Percentiles rank a stretch among this genome's conserved stretches.
phyloP scores from a whole-genome alignment of 495 filamentous ascomycete species.

The Trichoderma parareesei region DNA sequence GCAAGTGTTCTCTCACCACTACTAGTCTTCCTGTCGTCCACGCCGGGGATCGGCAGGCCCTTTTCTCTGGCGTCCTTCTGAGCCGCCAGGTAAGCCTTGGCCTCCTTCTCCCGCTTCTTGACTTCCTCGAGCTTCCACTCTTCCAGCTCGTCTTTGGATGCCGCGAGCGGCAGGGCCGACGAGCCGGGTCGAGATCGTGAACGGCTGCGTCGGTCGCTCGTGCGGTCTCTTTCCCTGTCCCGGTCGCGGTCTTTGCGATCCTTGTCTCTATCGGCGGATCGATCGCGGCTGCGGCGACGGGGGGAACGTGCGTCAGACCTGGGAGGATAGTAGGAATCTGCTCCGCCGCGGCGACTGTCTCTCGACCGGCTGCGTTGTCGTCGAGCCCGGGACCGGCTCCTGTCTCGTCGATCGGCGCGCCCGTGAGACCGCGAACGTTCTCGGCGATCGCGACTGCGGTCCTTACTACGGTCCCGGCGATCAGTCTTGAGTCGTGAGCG shows the following conservation, averaged over 20 bases:
- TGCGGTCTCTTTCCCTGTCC: conserved; percentile 19
- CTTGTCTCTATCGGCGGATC: conserved; percentile 4
- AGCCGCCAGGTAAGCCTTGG: conserved; percentile 47
- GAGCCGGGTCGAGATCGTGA: conserved; percentile 27
- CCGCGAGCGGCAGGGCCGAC: conserved; percentile 19
- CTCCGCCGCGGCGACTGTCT: not conserved
- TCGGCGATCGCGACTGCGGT: conserved; percentile 17
- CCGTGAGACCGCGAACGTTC: conserved; percentile 22
- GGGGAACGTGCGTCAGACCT: conserved; percentile 21
- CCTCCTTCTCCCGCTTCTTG: conserved; percentile 48
- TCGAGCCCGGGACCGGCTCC: conserved; percentile 18
- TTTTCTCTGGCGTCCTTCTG: conserved; percentile 45
- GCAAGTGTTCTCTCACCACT: conserved; percentile 32
- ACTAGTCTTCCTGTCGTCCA: conserved; percentile 33
- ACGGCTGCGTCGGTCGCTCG: conserved; percentile 26
- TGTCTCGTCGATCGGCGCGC: conserved; percentile 18
- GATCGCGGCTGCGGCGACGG: conserved; percentile 19
- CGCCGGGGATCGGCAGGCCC: conserved; percentile 38
- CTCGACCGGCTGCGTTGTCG: conserved; percentile 28
- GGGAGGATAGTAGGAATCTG: conserved; percentile 12
- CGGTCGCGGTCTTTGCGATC: conserved; percentile 15
- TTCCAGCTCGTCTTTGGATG: conserved; percentile 28
- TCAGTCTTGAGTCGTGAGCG: conserved; percentile 26
- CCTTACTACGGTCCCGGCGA: conserved; percentile 21
- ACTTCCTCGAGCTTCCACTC: conserved; percentile 46